Percentiles rank a stretch among this genome's conserved stretches.
Evolutionary conservation across 2,329 filamentous ascomycete species (phyloP).

Genomic region (Sporothrix euskadiensis): DNA sequence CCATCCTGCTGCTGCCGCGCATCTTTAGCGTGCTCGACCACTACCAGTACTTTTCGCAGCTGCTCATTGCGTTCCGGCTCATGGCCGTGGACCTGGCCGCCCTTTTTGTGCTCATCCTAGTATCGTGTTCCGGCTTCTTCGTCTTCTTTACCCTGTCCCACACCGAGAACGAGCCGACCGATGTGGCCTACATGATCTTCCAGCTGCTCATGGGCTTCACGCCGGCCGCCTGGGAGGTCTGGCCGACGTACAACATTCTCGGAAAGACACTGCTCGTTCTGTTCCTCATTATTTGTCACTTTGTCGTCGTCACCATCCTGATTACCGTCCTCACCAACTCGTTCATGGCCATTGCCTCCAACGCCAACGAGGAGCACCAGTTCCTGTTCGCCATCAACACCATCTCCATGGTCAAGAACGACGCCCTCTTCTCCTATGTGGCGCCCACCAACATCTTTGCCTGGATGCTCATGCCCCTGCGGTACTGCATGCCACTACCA

Average conservation of each 20-base stretch:
- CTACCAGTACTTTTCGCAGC: conserved; percentile 92
- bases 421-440: conserved; percentile 90
- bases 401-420: conserved; percentile 98
- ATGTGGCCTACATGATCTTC: conserved; percentile 87
- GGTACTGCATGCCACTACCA: conserved; percentile 76
- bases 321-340: conserved; percentile 96
- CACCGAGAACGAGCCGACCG: conserved; percentile 66
- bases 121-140: conserved; percentile 91
- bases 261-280: conserved; percentile 74
- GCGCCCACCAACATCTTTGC: conserved; percentile 89
- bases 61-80: conserved; percentile 88
- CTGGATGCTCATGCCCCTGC: conserved; percentile 81
- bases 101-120: conserved; percentile 78
- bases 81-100: conserved; percentile 90
- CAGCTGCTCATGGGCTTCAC: conserved; percentile 96
- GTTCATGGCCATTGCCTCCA: conserved; percentile 92
- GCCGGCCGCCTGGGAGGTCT: conserved; percentile 90
- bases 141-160: conserved; percentile 87
- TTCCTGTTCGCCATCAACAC: conserved; percentile 96
- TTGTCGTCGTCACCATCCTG: conserved; percentile 89
- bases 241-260: conserved; percentile 72
- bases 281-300: conserved; percentile 93
- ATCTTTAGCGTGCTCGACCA: conserved; percentile 93
- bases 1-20: conserved; percentile 83
- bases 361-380: conserved; percentile 88